These are phyloP conservation scores for Linum tenue DNA, from an alignment of 345 rosid genomes.

Conservation along the genomic window DNA sequence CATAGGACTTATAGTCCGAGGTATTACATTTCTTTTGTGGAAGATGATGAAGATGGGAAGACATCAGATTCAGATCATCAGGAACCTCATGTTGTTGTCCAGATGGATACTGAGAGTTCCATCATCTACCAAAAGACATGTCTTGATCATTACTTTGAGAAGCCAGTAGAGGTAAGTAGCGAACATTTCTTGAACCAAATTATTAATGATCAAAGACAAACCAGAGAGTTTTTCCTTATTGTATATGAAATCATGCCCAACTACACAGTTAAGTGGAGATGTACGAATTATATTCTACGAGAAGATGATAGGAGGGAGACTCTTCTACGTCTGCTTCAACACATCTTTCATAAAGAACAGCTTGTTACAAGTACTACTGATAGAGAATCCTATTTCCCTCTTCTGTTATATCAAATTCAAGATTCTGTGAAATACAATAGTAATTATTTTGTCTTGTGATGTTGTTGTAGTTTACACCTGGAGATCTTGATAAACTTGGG, in stretches of 20 bases:
- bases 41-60: slow-evolving; percentile 28
- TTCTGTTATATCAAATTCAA: not conserved
- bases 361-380: slow-evolving; percentile 56
- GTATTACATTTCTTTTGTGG: slow-evolving; percentile 52
- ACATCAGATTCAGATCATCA: slow-evolving; percentile 18
- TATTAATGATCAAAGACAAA: not conserved
- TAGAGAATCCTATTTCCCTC: not conserved
- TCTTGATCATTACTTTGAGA: slow-evolving; percentile 64
- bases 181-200: not conserved
- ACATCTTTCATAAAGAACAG: slow-evolving; percentile 75
- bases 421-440: not conserved
- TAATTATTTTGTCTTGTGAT: not conserved
- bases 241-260: not conserved
- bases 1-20: slow-evolving; percentile 46
- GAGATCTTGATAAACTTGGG: slow-evolving; percentile 79
- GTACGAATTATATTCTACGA: slow-evolving; percentile 72
- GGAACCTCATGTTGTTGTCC: slow-evolving; percentile 53
- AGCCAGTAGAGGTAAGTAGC: slow-evolving; percentile 55
- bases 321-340: slow-evolving; percentile 84
- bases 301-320: slow-evolving; percentile 77
- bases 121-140: slow-evolving; percentile 73
- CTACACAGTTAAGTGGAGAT: slow-evolving; percentile 61
- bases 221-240: not conserved
- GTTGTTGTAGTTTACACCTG: slow-evolving; percentile 38
- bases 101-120: slow-evolving; percentile 91